Conservation (phyloP, 2,329 filamentous ascomycete genomes). For the Venturia effusa region DNA sequence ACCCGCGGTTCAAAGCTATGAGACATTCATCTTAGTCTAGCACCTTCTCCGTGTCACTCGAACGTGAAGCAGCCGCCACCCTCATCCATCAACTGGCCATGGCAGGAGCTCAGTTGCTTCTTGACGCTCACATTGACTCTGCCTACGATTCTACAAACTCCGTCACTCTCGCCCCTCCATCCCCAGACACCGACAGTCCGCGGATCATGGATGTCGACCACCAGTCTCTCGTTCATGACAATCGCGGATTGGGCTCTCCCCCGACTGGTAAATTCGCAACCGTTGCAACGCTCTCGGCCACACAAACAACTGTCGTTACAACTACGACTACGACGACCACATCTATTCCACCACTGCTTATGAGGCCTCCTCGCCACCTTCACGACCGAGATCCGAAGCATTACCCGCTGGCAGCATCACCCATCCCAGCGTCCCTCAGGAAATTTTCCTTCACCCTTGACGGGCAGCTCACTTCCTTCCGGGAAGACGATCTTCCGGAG, state of each 20-base stretch:
- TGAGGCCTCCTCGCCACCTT: constrained; percentile 61
- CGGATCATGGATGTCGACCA: neutral
- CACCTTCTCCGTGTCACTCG: neutral
- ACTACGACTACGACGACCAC: constrained; percentile 85
- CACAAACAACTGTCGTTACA: constrained; percentile 61
- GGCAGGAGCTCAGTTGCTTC: neutral
- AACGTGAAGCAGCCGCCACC: constrained; percentile 1
- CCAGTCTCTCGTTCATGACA: neutral
- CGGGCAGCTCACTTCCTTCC: constrained; percentile 49
- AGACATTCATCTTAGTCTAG: neutral
- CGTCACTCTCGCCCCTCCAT: constrained; percentile 7
- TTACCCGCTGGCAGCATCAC: constrained; percentile 75
- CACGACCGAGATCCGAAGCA: constrained; percentile 72
- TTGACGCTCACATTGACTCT: neutral
- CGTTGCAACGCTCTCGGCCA: constrained; percentile 50
- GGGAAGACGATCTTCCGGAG: constrained; percentile 48
- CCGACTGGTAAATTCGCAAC: constrained; percentile 19
- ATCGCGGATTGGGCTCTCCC: neutral
- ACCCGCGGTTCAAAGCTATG: neutral
- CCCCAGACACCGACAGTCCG: constrained; percentile 6
- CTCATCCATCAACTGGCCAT: neutral
- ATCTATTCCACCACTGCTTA: constrained; percentile 69
- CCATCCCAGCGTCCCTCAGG: constrained; percentile 69
- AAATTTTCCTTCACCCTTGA: constrained; percentile 66
- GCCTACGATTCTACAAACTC: neutral